Evolutionary conservation across 2,329 filamentous ascomycete genomes (phyloP).

Genomic region (Aspergillus sojae): DNA sequence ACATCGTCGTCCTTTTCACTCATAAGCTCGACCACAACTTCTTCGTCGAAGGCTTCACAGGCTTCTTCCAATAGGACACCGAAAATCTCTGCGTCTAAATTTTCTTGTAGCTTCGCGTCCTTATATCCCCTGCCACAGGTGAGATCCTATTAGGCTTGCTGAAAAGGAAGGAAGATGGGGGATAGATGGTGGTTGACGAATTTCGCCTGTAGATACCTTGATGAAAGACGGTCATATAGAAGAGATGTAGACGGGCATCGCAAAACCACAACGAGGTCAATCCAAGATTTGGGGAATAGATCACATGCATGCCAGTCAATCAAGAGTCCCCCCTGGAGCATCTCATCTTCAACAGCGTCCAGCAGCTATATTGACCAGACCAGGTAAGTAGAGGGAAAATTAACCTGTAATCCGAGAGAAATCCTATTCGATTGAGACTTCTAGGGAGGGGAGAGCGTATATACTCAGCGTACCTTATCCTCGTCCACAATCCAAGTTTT

Average conservation of each 20-base stretch:
- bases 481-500: constrained; percentile 94
- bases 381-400: constrained; percentile 14
- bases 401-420: neutral
- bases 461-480: constrained; percentile 69
- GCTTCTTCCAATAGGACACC: constrained; percentile 91
- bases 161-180: neutral
- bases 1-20: constrained; percentile 84
- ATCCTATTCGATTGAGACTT: neutral
- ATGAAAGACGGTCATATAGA: constrained; percentile 80
- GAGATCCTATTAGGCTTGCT: constrained; percentile 8
- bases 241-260: constrained; percentile 73
- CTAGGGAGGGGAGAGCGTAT: neutral
- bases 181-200: neutral
- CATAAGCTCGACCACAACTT: constrained; percentile 84
- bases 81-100: constrained; percentile 97
- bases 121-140: constrained; percentile 67
- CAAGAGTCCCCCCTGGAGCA: constrained; percentile 77
- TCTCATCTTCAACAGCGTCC: constrained; percentile 83
- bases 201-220: constrained; percentile 55
- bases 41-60: constrained; percentile 78
- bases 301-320: constrained; percentile 99
- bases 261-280: constrained; percentile 92
- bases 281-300: constrained; percentile 88
- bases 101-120: constrained; percentile 89
- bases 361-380: constrained; percentile 59